Conservation (phyloP, 805 yeast genomes). For the Starmerella scarabaei region DNA sequence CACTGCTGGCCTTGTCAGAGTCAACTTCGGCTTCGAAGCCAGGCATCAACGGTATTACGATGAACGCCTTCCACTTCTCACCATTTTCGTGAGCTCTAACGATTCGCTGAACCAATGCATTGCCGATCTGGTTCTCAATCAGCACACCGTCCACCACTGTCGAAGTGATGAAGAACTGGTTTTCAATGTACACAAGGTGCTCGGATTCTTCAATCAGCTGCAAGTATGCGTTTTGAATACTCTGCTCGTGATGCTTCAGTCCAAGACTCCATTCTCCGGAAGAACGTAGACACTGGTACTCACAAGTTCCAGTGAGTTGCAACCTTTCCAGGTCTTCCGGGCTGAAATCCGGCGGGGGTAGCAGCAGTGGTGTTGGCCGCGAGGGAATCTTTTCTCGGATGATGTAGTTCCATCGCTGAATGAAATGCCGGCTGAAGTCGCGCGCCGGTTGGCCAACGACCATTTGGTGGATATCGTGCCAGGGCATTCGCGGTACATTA, state of each 20-base stretch:
- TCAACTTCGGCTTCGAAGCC: conserved; percentile 93
- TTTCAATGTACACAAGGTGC: conserved; percentile 87
- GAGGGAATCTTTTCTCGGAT: conserved; percentile 90
- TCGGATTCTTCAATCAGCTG: conserved; percentile 82
- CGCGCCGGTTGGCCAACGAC: conserved; percentile 89
- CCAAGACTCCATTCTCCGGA: conserved; percentile 93
- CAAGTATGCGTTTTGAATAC: conserved; percentile 86
- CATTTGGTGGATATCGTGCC: conserved; percentile 98
- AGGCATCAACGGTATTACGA: conserved; percentile 92
- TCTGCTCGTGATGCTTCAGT: conserved; percentile 65
- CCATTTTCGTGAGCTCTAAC: conserved; percentile 71
- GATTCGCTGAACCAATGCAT: conserved; percentile 93
- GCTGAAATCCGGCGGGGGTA: conserved; percentile 85
- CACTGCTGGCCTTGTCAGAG: conserved; percentile 85
- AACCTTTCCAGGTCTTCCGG: conserved; percentile 52
- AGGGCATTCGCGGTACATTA: conserved; percentile 86
- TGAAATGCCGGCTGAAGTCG: conserved; percentile 85
- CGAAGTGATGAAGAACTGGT: conserved; percentile 89
- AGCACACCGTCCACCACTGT: conserved; percentile 63
- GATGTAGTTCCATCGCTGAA: conserved; percentile 93
- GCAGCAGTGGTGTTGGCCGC: conserved; percentile 75
- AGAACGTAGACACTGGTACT: conserved; percentile 78
- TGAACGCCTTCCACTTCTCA: conserved; percentile 76
- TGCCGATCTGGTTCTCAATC: conserved; percentile 81
- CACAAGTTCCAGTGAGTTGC: conserved; percentile 70